Percentiles rank a stretch among this genome's conserved stretches.
Conservation (phyloP, 164 flowering plant genomes). For the Nymphaea colorata region DNA sequence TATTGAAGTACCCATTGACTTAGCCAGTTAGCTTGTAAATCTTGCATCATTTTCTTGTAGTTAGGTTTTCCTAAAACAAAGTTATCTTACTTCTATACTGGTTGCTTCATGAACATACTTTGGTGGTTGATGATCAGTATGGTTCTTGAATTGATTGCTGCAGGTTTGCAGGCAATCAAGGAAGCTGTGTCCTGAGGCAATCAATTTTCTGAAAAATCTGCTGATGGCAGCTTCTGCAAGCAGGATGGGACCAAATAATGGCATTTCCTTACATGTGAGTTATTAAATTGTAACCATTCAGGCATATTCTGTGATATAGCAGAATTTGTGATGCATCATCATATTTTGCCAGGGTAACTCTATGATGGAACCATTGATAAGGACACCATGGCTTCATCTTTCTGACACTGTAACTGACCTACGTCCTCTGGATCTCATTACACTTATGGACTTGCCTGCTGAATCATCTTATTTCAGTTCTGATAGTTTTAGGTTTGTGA, state of each 20-base stretch:
- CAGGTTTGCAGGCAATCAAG: slow-evolving; percentile 65
- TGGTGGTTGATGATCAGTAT: background rate
- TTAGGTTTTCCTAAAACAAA: too few species aligned
- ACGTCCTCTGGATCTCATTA: slow-evolving; percentile 46
- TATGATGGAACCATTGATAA: slow-evolving; percentile 29
- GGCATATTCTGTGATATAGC: background rate
- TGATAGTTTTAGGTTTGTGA: slow-evolving; percentile 57
- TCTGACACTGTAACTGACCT: slow-evolving; percentile 26
- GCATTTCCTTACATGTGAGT: slow-evolving; percentile 34
- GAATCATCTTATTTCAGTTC: slow-evolving; percentile 66
- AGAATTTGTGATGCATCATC: too few species aligned
- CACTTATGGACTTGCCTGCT: slow-evolving; percentile 51
- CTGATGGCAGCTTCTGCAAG: slow-evolving; percentile 42
- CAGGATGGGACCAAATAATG: slow-evolving; percentile 16
- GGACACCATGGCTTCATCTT: slow-evolving; percentile 39
- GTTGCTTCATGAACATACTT: too few species aligned
- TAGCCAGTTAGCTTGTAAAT: too few species aligned
- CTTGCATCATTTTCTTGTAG: too few species aligned
- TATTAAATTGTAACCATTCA: background rate
- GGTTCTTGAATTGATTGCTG: slow-evolving; percentile 1
- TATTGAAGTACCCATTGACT: too few species aligned
- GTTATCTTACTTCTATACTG: too few species aligned
- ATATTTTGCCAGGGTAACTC: slow-evolving; percentile 24
- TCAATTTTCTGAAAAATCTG: slow-evolving; percentile 47
- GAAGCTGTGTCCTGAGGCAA: slow-evolving; percentile 85